These are phyloP conservation scores for Fusarium phyllophilum DNA, from an alignment of 2,329 filamentous ascomycete species.

Conservation along the genomic window DNA sequence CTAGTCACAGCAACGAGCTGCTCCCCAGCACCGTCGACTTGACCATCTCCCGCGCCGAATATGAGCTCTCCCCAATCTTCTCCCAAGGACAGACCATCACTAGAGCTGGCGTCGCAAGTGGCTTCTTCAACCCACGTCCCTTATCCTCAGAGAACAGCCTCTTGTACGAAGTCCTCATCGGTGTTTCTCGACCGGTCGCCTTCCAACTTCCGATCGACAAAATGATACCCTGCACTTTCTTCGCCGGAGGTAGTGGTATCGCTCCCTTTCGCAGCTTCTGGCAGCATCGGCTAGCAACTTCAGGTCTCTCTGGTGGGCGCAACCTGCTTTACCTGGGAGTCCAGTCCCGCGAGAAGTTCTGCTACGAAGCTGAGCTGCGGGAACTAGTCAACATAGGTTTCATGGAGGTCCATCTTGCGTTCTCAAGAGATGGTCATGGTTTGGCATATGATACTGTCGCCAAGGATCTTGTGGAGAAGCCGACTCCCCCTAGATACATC, in stretches of 20 bases:
- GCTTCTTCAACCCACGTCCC: slow-evolving; percentile 60
- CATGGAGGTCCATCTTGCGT: slow-evolving; percentile 64
- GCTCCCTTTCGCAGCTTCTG: slow-evolving; percentile 65
- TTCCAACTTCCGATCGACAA: slow-evolving; percentile 63
- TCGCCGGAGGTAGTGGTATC: slow-evolving; percentile 64
- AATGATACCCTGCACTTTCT: slow-evolving; percentile 62
- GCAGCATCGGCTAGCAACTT: slow-evolving; percentile 54
- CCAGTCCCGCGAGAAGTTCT: slow-evolving; percentile 60
- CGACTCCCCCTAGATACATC: slow-evolving; percentile 62
- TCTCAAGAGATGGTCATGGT: slow-evolving; percentile 61
- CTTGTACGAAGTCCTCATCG: slow-evolving; percentile 59
- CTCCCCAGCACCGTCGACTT: slow-evolving; percentile 62
- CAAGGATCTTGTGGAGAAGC: slow-evolving; percentile 59
- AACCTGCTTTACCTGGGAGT: slow-evolving; percentile 64
- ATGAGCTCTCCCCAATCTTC: slow-evolving; percentile 57
- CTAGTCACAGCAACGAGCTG: slow-evolving; percentile 60
- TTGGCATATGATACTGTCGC: slow-evolving; percentile 55
- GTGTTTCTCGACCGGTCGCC: slow-evolving; percentile 60
- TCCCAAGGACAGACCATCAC: slow-evolving; percentile 45
- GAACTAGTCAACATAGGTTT: slow-evolving; percentile 54
- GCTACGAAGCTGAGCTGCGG: slow-evolving; percentile 36
- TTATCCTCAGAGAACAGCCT: slow-evolving; percentile 51
- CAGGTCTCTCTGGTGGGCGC: slow-evolving; percentile 53
- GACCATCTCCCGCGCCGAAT: slow-evolving; percentile 62
- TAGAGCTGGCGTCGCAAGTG: slow-evolving; percentile 61